These are phyloP conservation scores for Candida verbasci DNA, from an alignment of 805 yeast species.

Conservation along the genomic window DNA sequence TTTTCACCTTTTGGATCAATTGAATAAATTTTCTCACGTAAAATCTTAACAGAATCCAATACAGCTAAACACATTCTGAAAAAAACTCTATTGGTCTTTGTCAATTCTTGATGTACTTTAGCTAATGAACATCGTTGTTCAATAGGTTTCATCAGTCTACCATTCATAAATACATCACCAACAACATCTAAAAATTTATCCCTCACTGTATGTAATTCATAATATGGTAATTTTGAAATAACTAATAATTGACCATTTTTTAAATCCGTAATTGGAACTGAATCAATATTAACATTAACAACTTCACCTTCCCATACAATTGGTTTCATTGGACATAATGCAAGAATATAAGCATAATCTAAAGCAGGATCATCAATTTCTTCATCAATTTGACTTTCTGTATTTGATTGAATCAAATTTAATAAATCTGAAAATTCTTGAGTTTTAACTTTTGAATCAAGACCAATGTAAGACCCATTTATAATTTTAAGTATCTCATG, in stretches of 20 bases:
- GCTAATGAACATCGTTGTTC: constrained; percentile 69
- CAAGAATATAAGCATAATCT: constrained; percentile 59
- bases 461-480: constrained; percentile 37
- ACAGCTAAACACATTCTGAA: constrained; percentile 64
- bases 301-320: constrained; percentile 88
- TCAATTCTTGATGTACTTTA: constrained; percentile 68
- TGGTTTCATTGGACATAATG: constrained; percentile 76
- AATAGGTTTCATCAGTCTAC: constrained; percentile 36
- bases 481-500: constrained; percentile 35
- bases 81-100: constrained; percentile 59
- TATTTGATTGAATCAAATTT: constrained; percentile 13
- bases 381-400: constrained; percentile 14
- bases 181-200: constrained; percentile 54
- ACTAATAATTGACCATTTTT: constrained; percentile 64
- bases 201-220: constrained; percentile 49
- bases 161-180: constrained; percentile 45
- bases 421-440: constrained; percentile 26
- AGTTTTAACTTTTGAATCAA: constrained; percentile 23
- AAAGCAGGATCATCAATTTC: constrained; percentile 7
- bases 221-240: constrained; percentile 66
- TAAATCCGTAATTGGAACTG: constrained; percentile 51
- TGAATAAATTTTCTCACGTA: constrained; percentile 51
- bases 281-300: constrained; percentile 47
- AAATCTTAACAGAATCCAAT: constrained; percentile 53
- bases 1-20: constrained; percentile 49